phyloP scores from a whole-genome alignment of 1,284 basidiomycete species.

The Pseudozyma hubeiensis region DNA sequence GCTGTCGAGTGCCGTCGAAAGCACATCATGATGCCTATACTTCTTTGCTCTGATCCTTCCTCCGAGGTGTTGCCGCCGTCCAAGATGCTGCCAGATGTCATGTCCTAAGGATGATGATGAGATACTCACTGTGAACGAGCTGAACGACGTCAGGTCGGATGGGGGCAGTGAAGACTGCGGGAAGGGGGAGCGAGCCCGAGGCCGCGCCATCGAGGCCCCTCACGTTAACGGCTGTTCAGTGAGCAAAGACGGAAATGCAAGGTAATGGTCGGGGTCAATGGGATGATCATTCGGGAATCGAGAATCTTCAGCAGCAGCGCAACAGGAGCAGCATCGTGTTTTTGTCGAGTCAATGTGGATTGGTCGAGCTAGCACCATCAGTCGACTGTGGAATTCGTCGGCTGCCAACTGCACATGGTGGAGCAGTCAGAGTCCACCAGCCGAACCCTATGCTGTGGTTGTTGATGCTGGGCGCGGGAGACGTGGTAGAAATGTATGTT shows the following conservation, averaged over 20 bases:
- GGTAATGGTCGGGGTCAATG: constrained; percentile 14
- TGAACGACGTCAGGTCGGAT: constrained; percentile 98
- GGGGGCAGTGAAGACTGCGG: constrained; percentile 96
- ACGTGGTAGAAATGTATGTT: no score
- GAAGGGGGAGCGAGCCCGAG: constrained; percentile 89
- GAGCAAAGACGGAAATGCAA: constrained; percentile 6
- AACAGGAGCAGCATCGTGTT: not conserved
- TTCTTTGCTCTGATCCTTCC: no score
- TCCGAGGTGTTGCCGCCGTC: not conserved
- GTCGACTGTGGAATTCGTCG: not conserved
- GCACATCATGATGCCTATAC: no score
- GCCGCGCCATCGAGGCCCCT: constrained; percentile 73
- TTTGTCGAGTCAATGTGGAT: not conserved
- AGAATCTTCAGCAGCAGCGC: constrained; percentile 10
- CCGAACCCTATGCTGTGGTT: no score
- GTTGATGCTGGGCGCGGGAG: no score
- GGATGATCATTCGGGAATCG: constrained; percentile 2
- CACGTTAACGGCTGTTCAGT: constrained; percentile 64
- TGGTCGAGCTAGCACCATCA: no score
- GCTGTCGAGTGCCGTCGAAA: not conserved
- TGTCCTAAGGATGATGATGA: no score
- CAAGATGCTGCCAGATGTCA: not conserved
- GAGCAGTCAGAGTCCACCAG: no score
- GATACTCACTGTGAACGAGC: constrained; percentile 92
- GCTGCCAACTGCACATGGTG: no score